Base-by-base conservation (phyloP, 75 land plant genomes). In the Selaginella moellendorffii region DNA sequence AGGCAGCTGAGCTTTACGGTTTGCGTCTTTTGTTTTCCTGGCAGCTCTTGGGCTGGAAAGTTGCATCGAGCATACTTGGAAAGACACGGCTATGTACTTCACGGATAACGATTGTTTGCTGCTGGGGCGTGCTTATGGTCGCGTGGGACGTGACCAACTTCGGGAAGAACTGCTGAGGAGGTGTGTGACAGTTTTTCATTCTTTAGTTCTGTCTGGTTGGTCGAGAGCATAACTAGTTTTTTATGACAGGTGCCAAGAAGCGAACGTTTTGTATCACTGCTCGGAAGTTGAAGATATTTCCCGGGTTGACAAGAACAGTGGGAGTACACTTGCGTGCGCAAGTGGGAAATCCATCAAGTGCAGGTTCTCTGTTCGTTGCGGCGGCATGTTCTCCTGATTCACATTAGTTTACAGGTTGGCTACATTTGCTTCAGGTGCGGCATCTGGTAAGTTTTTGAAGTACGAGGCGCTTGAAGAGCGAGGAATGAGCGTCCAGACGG, bases 91-190 rank as follows among this genome's bases (percentile, higher is more conserved):
- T 42, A 84, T 93, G 70, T 93, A 85, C 66, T 75, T 93, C 52
- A 87, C 85, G 65, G 70, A 68, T 26, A 61, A 72, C 52, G 69
- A 82, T 53, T 95, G 96, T 2, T 73, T 93, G 28, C 25, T 78
- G 28, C 81, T 93, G 75, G 97, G 97, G 24, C 97, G 97, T 73
- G 84, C 97, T 27, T 92, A 92, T 80, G 97, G 97, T 58, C 86
- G 95, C 54, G 97, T 92, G 21, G 77, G 79, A 65, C 78, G 97
- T 21, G 65, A 77, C 71, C 71, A 81, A 65, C 81, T 92, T 25
- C 85, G 79, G 62, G 90, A 85, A 53, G 97, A 92, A 62, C 66
- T 92, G 62, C 23, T 92, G 58, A 83, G 46, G 70, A 83, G 95
- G 97, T 92, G 24, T 24, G 31, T 5, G 14, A 36, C 14, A 36